These are phyloP conservation scores for Amanita pallidorosea DNA, from an alignment of 768 basidiomycete genomes.

Conservation along the genomic window DNA sequence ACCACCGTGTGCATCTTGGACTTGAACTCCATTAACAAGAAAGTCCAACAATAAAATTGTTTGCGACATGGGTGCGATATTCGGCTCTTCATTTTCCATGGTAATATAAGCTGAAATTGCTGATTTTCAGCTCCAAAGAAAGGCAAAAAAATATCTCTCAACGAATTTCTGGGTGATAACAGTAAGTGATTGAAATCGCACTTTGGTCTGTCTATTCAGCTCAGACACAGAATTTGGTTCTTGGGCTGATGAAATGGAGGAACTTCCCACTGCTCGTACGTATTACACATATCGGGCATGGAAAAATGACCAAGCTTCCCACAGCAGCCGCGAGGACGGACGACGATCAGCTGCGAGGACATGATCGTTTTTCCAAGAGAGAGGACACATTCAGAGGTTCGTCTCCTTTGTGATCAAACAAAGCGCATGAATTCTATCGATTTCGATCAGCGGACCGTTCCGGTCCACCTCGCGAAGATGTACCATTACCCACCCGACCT, in stretches of 20 bases:
- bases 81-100: neutral
- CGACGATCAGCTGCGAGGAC: constrained; percentile 44
- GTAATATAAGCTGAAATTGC: neutral
- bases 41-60: neutral
- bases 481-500: constrained; percentile 90
- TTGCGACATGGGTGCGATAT: neutral
- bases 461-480: constrained; percentile 67
- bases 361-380: constrained; percentile 44
- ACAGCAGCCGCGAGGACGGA: constrained; percentile 62
- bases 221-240: constrained; percentile 62
- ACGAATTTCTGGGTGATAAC: constrained; percentile 84
- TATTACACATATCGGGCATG: constrained; percentile 9
- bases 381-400: constrained; percentile 47
- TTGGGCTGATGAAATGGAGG: constrained; percentile 99
- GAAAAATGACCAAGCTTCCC: constrained; percentile 9
- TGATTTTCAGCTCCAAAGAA: constrained; percentile 68
- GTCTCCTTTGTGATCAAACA: neutral
- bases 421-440: neutral
- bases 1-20: neutral
- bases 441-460: constrained; percentile 9
- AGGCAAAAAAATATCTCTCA: constrained; percentile 86
- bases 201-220: constrained; percentile 9
- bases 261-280: constrained; percentile 89
- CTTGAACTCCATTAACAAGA: neutral
- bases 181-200: constrained; percentile 36